phyloP scores from a whole-genome alignment of 1,139 yeast genomes.

The Candida pseudoviswanathii region DNA sequence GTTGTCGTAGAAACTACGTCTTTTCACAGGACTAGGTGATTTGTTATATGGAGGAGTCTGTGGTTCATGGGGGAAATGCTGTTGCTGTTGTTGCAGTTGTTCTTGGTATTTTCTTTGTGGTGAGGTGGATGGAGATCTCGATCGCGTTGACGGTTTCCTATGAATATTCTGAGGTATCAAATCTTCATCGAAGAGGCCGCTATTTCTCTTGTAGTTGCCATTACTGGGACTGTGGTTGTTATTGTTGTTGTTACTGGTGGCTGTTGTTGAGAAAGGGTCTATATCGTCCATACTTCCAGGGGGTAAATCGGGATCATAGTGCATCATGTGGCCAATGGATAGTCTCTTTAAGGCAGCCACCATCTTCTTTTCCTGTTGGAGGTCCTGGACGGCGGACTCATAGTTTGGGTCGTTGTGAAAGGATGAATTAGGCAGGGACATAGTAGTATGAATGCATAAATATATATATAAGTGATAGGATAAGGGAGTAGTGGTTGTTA shows the following conservation, averaged over 20 bases:
- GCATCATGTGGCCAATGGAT: slow-evolving; percentile 52
- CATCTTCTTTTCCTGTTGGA: slow-evolving; percentile 59
- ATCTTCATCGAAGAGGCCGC: slow-evolving; percentile 12
- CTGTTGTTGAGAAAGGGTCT: slow-evolving; percentile 18
- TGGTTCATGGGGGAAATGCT: slow-evolving; percentile 7
- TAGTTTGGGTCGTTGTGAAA: slow-evolving; percentile 18
- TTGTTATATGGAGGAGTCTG: slow-evolving; percentile 5
- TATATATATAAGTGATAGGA: background rate
- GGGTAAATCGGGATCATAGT: slow-evolving; percentile 60
- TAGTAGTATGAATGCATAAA: background rate
- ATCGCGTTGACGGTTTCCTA: slow-evolving; percentile 4
- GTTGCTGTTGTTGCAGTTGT: slow-evolving; percentile 3
- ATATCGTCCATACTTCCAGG: slow-evolving; percentile 33
- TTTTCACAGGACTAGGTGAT: slow-evolving; percentile 12
- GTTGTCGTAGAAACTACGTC: slow-evolving; percentile 9
- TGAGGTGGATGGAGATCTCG: slow-evolving; percentile 7
- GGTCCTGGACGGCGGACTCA: slow-evolving; percentile 49
- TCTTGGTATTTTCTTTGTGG: slow-evolving; percentile 5
- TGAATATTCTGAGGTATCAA: slow-evolving; percentile 10
- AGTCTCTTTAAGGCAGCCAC: slow-evolving; percentile 60
- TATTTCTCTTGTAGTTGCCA: background rate
- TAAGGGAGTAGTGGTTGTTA: background rate
- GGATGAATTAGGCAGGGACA: slow-evolving; percentile 15
- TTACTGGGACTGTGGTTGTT: background rate
- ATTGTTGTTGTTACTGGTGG: slow-evolving; percentile 3